A percentile compares a stretch with the other conserved stretches of the same genome.
These are phyloP conservation scores for Pseudogymnoascus sp. DNA, from an alignment of 2,329 filamentous ascomycete genomes.

Conservation along the genomic window DNA sequence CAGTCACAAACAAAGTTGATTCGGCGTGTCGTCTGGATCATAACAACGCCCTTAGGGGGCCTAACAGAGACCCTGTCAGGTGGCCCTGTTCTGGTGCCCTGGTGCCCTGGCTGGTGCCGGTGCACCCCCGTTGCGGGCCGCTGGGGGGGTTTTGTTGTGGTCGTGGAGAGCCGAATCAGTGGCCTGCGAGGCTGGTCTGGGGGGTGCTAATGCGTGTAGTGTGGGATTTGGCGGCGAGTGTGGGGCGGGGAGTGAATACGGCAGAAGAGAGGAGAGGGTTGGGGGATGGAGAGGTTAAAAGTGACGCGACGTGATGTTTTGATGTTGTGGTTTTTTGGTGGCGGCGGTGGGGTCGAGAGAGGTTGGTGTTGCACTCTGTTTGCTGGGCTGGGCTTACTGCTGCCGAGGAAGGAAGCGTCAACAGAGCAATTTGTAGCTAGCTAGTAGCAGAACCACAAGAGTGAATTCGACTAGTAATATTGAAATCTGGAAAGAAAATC, in stretches of 20 bases:
- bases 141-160: constrained; percentile 1
- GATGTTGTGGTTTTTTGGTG: constrained; percentile 5
- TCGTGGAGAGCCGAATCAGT: background rate
- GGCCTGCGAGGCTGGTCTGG: background rate
- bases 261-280: background rate
- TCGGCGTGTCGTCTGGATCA: constrained; percentile 1
- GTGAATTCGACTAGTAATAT: background rate
- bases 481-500: background rate
- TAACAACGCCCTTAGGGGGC: background rate
- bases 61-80: background rate
- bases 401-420: constrained; percentile 1
- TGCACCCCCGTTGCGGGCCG: constrained; percentile 4
- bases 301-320: constrained; percentile 7
- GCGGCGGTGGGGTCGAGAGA: background rate
- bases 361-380: constrained; percentile 7
- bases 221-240: background rate
- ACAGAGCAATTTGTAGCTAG: background rate
- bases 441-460: background rate
- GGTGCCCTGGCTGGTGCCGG: background rate
- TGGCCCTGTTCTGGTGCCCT: background rate
- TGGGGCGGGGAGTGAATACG: background rate
- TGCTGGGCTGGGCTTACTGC: background rate
- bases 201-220: background rate
- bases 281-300: background rate
- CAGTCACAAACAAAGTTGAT: constrained; percentile 6